Base-by-base conservation (phyloP, 768 basidiomycete genomes). In the Podaxis mareebaensis region DNA sequence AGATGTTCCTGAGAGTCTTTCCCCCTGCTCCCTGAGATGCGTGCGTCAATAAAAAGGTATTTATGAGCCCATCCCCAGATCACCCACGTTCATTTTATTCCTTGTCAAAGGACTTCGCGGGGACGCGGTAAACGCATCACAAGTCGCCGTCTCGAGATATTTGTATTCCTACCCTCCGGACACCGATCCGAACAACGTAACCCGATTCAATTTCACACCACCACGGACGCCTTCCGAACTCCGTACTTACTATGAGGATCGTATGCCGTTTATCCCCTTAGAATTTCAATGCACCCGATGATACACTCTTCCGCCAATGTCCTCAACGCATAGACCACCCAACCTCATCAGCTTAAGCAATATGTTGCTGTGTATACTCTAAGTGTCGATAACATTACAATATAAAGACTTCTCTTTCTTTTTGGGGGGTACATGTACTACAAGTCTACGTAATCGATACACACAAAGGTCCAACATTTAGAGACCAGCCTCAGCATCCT, bases 401-500 rank as follows among this genome's bases (percentile, higher is more conserved):
- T 36, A 61, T 54, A 61, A 53, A 48, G 28, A 54, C 53, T 33
- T 46, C 42, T 42, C 38, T 30, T 61, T 54, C 17, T 61, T 61
- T 61, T 61, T 54, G 26, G 17, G 24, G 30, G 24, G 20, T 46
- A 44, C 42, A 55, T 36, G 42, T 39, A 39, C 54, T 39, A 30
- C 49, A 26, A 51, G 12, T 51, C 49, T 22, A 51, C 12, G 20
- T 11, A 51, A 51, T 22, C 0, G 20, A 20, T 38, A n/a, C 26
- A 38, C 38, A 11, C 26, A 42, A 52, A 17, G 28, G 28, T 30
- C 5, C 24, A 54, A 3, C 42, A 64, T 67, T 71, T 71, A 73
- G 63, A 71, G 42, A 59, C 69, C 70, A 68, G 74, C 74, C 52
- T 67, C 69, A 55, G 75, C 75, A 69, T 97, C 96, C 77, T 86